phyloP scores from a whole-genome alignment of 2,329 filamentous ascomycete genomes.

The Dactylellina haptotyla region DNA sequence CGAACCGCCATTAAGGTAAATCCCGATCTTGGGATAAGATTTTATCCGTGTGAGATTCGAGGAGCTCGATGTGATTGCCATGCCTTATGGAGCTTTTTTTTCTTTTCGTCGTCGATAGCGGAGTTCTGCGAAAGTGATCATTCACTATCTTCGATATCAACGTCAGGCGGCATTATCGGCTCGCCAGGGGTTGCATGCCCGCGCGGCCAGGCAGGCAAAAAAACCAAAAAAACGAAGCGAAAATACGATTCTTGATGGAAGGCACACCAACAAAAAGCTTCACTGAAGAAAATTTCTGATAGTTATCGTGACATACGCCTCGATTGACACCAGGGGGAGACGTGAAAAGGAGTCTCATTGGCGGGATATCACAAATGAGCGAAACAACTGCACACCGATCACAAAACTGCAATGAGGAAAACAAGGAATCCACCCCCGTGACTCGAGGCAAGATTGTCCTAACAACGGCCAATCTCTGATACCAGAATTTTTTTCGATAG shows the following conservation, averaged over 20 bases:
- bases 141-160: conserved; percentile 28
- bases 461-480: conserved; percentile 21
- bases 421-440: conserved; percentile 33
- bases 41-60: not conserved
- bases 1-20: conserved; percentile 27
- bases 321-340: conserved; percentile 46
- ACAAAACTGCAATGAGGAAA: conserved; percentile 41
- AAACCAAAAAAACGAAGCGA: not conserved
- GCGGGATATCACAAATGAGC: conserved; percentile 47
- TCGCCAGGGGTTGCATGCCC: not conserved
- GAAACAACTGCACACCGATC: conserved; percentile 47
- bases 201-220: conserved; percentile 13
- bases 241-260: not conserved
- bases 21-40: conserved; percentile 23
- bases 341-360: conserved; percentile 37
- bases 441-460: conserved; percentile 46
- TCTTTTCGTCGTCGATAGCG: conserved; percentile 7
- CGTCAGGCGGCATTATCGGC: conserved; percentile 25
- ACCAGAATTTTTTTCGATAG: conserved; percentile 13
- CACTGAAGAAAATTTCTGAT: too few relatives aligned
- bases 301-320: conserved; percentile 28
- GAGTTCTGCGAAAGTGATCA: conserved; percentile 27
- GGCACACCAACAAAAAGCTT: not conserved
- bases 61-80: conserved; percentile 26
- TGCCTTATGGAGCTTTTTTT: not conserved